Evolutionary conservation across 306 rosid genomes (phyloP), one percentile per base, ranked within the genome.

Genomic region (Quercus gilva): DNA sequence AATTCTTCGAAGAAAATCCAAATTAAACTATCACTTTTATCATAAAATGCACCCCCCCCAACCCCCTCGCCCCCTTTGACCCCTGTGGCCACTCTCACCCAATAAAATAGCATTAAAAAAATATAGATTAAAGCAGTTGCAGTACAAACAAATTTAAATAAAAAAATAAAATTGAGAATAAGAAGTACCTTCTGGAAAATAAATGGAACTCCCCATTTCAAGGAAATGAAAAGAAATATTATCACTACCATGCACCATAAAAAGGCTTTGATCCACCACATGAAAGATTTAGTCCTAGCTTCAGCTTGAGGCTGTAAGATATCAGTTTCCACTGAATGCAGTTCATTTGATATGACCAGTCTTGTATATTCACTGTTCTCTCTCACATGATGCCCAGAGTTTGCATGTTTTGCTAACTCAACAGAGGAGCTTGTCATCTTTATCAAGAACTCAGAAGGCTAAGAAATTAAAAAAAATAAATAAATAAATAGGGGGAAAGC

Each of bases 171-270:
- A 41, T 56, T 56, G 13, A 41, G 78, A 76, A 60, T 64, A 63
- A 49, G 74, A 85, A 78, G 74, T 81, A 94, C 98, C 98, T 94
- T 90, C 79, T 92, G 87, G 77, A 94, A 92, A 85, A 91, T 82
- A 86, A 92, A 92, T 1, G 98, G 98, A 29, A 88, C 83, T 67
- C 94, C 98, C 97, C 98, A 94, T 77, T 94, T 92, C 81, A 88
- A 71, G 68, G 84, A 76, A 84, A 81, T 75, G 60, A 90, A 79
- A 80, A 56, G 56, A 73, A 87, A 76, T 84, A 81, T 19, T 60
- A 85, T 70, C 71, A 75, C 69, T 82, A 88, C 64, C 76, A 88
- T 35, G 89, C 88, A 87, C 88, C 87, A 86, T 74, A 82, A 49
- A 60, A 85, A 82, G 76, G 77, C 87, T 79, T 89, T 93, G 76